A percentile compares a stretch with the other conserved stretches of the same genome.
Evolutionary conservation across 2,329 filamentous ascomycete genomes (phyloP).

Genomic region (Neonectria ditissima): DNA sequence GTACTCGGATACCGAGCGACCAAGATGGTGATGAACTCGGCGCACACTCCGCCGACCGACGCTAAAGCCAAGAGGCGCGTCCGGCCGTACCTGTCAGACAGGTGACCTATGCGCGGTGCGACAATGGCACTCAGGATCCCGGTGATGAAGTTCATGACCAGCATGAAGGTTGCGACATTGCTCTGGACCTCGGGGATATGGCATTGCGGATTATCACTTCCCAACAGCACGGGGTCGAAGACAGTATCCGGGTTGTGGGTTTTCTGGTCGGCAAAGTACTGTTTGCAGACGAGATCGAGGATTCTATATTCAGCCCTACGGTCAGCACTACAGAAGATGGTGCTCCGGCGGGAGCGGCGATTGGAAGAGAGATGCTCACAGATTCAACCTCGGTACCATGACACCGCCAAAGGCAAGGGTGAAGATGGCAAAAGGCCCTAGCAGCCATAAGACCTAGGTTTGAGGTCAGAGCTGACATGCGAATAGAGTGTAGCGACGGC

Average conservation of each 20-base stretch:
- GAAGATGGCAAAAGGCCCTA: constrained; percentile 83
- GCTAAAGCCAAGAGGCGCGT: constrained; percentile 79
- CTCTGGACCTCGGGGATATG: constrained; percentile 82
- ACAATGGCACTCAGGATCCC: constrained; percentile 84
- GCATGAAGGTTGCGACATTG: constrained; percentile 80
- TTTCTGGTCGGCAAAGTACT: constrained; percentile 80
- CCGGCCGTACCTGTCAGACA: constrained; percentile 90
- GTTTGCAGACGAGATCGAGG: constrained; percentile 82
- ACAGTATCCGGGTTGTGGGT: constrained; percentile 68
- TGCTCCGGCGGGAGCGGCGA: not conserved
- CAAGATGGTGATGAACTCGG: constrained; percentile 82
- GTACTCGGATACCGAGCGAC: constrained; percentile 79
- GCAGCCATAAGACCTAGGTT: constrained; percentile 80
- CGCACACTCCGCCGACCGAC: constrained; percentile 78
- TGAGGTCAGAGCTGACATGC: constrained; percentile 38
- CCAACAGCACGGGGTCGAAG: constrained; percentile 73
- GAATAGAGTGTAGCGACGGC: constrained; percentile 2
- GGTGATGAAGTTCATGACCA: constrained; percentile 79
- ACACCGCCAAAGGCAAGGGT: constrained; percentile 88
- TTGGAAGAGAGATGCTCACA: constrained; percentile 59
- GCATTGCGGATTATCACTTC: constrained; percentile 82
- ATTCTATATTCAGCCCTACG: constrained; percentile 62
- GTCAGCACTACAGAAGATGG: constrained; percentile 26
- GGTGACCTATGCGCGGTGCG: constrained; percentile 83
- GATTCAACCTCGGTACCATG: constrained; percentile 86